A percentile compares a stretch with the other conserved stretches of the same genome.
These are phyloP conservation scores for Ogataea nonfermentans DNA, from an alignment of 805 yeast genomes.

Conservation along the genomic window DNA sequence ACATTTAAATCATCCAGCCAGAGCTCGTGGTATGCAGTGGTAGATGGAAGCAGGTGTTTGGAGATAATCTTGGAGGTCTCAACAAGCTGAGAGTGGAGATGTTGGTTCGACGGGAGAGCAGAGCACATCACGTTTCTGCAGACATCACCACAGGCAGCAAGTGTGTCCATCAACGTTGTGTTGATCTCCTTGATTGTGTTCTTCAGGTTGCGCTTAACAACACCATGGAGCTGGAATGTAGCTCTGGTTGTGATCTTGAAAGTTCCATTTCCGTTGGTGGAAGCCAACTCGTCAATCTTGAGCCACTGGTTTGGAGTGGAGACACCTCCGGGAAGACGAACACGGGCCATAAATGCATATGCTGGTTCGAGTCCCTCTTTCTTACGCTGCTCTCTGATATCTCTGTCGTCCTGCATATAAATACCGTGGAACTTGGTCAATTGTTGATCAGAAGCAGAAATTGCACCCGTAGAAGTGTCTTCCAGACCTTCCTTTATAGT, in stretches of 20 bases:
- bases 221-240: conserved; percentile 94
- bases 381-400: conserved; percentile 88
- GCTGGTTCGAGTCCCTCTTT: conserved; percentile 93
- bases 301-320: conserved; percentile 90
- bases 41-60: conserved; percentile 80
- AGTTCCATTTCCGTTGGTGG: conserved; percentile 86
- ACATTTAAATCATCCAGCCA: conserved; percentile 58
- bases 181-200: conserved; percentile 93
- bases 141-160: conserved; percentile 98
- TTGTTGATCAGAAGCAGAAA: conserved; percentile 88
- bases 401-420: conserved; percentile 98
- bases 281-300: conserved; percentile 76
- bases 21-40: conserved; percentile 95
- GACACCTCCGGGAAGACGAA: conserved; percentile 90
- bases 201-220: conserved; percentile 84
- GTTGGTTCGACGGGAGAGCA: conserved; percentile 84
- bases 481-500: conserved; percentile 82
- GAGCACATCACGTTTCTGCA: conserved; percentile 92
- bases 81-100: conserved; percentile 74
- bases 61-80: conserved; percentile 63
- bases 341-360: conserved; percentile 95
- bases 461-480: conserved; percentile 86
- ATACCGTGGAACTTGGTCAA: conserved; percentile 97
- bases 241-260: conserved; percentile 95
- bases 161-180: conserved; percentile 83